These are phyloP conservation scores for Arxiozyma bovina DNA, from an alignment of 1,139 yeast species.

Conservation along the genomic window DNA sequence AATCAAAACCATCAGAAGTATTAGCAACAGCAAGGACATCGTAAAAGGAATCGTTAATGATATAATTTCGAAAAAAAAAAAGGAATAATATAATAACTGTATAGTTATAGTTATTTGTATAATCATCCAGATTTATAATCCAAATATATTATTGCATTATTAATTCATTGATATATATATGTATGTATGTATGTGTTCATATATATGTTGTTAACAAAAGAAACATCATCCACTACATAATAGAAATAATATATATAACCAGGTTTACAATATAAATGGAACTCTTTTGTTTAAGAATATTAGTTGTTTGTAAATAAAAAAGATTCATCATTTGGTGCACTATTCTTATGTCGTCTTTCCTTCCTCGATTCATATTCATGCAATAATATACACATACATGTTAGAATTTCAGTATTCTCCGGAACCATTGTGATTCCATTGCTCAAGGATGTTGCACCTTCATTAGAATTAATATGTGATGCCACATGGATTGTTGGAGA, in stretches of 20 bases:
- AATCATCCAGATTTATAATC: background rate
- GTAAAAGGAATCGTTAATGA: conserved; percentile 16
- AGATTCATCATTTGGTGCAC: background rate
- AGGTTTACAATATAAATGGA: background rate
- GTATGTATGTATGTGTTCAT: background rate
- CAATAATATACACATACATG: conserved; percentile 33
- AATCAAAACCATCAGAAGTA: conserved; percentile 4
- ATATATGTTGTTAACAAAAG: background rate
- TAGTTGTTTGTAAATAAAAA: background rate
- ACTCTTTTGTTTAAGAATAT: too few species aligned
- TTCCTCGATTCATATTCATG: conserved; percentile 29
- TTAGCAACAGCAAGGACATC: conserved; percentile 5
- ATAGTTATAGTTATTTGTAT: background rate
- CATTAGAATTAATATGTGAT: conserved; percentile 3
- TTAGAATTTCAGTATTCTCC: conserved; percentile 27
- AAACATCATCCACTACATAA: background rate
- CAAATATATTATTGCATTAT: background rate
- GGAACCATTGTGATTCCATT: conserved; percentile 21
- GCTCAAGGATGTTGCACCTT: background rate
- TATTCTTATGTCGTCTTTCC: conserved; percentile 19
- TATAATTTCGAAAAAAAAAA: background rate
- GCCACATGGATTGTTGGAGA: conserved; percentile 2
- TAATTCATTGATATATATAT: background rate
- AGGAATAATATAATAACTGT: background rate
- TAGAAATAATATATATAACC: background rate